A percentile compares a stretch with the other conserved stretches of the same genome.
These are phyloP conservation scores for Dunaliella primolecta DNA, from an alignment of 139 green algal species.

Conservation along the genomic window DNA sequence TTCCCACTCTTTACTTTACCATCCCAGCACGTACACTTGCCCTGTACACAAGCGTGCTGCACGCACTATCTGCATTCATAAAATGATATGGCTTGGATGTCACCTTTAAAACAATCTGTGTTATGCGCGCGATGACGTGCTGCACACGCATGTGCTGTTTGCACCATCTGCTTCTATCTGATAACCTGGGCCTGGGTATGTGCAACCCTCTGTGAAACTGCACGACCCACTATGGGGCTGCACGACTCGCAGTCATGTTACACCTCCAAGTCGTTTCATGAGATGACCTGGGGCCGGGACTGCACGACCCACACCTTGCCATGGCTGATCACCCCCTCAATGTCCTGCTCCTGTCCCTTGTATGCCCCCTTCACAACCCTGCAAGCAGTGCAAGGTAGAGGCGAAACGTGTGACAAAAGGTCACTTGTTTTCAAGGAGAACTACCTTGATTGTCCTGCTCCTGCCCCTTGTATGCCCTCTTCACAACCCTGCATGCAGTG, in stretches of 20 bases:
- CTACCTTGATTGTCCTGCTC: slow-evolving; percentile 87
- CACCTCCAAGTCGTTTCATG: not conserved
- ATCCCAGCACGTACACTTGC: too few relatives aligned
- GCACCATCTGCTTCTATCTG: not conserved
- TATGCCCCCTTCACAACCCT: slow-evolving; percentile 19
- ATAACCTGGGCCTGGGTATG: not conserved
- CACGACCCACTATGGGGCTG: not conserved
- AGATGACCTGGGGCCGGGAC: slow-evolving; percentile 67
- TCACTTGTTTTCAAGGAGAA: too few relatives aligned
- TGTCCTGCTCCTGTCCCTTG: slow-evolving; percentile 59
- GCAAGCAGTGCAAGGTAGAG: too few relatives aligned
- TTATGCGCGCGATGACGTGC: not conserved
- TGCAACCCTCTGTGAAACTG: too few relatives aligned
- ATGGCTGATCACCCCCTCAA: slow-evolving; percentile 67
- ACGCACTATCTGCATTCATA: too few relatives aligned
- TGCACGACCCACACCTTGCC: slow-evolving; percentile 74
- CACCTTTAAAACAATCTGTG: not conserved
- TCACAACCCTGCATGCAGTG: slow-evolving; percentile 9
- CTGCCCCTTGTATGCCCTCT: slow-evolving; percentile 21
- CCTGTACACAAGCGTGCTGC: too few relatives aligned
- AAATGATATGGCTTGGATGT: too few relatives aligned
- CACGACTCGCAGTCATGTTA: not conserved
- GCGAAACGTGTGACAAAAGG: too few relatives aligned
- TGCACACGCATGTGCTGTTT: not conserved
- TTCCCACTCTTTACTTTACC: too few relatives aligned